Conservation (phyloP, 2,329 filamentous ascomycete genomes). For the Arthrobotrys sinensis region DNA sequence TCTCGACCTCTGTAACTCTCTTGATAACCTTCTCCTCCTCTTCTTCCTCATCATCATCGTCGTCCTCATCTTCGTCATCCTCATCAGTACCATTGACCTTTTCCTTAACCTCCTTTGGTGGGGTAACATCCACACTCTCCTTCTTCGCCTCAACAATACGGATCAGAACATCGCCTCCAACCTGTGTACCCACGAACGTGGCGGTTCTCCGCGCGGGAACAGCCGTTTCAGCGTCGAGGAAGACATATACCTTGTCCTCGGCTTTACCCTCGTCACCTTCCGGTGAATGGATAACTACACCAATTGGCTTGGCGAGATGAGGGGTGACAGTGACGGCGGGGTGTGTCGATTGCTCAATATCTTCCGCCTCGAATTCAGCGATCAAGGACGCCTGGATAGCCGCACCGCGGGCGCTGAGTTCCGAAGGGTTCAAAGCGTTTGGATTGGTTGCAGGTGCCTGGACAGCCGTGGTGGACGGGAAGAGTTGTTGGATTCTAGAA, state of each 20-base stretch:
- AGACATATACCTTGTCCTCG: conserved; percentile 81
- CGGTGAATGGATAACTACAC: conserved; percentile 79
- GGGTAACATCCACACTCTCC: conserved; percentile 93
- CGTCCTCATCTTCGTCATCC: conserved; percentile 74
- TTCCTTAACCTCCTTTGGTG: conserved; percentile 75
- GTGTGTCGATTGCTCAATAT: conserved; percentile 96
- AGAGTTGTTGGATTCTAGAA: conserved; percentile 81
- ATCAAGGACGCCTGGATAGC: conserved; percentile 96
- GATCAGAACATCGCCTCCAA: conserved; percentile 88
- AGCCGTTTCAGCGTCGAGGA: conserved; percentile 88
- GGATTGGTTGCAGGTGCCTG: conserved; percentile 85
- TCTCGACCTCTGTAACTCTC: conserved; percentile 80
- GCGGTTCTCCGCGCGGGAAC: conserved; percentile 89
- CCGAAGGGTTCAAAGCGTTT: conserved; percentile 90
- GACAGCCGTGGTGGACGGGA: conserved; percentile 83
- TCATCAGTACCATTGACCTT: conserved; percentile 74
- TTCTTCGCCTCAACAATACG: conserved; percentile 89
- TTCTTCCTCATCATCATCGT: conserved; percentile 73
- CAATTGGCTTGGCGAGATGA: conserved; percentile 89
- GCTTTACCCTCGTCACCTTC: conserved; percentile 68
- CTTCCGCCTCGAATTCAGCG: conserved; percentile 91
- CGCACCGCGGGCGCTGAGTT: conserved; percentile 88
- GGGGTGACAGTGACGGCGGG: conserved; percentile 93
- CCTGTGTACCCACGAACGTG: conserved; percentile 81
- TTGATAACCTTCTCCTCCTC: conserved; percentile 90